Evolutionary conservation across 2,329 filamentous ascomycete genomes (phyloP).

Genomic region (Fusarium verrucosum): DNA sequence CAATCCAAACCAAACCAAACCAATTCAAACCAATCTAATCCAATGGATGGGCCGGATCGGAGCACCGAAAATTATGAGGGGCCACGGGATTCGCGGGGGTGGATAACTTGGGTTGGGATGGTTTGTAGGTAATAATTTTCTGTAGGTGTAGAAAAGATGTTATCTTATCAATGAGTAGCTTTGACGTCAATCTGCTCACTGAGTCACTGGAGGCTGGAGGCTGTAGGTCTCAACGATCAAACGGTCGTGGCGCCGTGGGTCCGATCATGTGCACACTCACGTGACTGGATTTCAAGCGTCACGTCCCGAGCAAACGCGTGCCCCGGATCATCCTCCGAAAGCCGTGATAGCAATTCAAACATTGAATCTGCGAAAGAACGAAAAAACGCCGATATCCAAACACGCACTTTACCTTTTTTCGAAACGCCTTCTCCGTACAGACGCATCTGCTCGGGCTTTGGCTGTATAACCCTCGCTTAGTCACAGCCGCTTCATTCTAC

Average conservation of each 20-base stretch:
- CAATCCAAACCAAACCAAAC: too few relatives aligned
- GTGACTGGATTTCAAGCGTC: slow-evolving; percentile 7
- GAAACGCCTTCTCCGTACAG: not conserved
- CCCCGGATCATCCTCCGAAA: slow-evolving; percentile 28
- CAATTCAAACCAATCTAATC: slow-evolving; percentile 8
- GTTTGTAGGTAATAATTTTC: too few relatives aligned
- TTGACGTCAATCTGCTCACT: slow-evolving; percentile 30
- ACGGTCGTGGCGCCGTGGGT: slow-evolving; percentile 8
- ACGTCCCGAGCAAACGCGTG: slow-evolving; percentile 25
- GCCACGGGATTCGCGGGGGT: slow-evolving; percentile 30
- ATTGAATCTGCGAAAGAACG: not conserved
- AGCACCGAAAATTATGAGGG: slow-evolving; percentile 41
- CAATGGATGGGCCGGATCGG: slow-evolving; percentile 38
- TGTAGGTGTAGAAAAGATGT: not conserved
- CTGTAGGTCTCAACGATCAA: not conserved
- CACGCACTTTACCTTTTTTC: not conserved
- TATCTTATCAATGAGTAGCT: slow-evolving; percentile 30
- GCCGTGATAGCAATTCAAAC: slow-evolving; percentile 14
- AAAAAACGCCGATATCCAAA: slow-evolving; percentile 19
- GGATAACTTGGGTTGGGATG: too few relatives aligned
- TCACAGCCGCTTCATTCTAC: not conserved
- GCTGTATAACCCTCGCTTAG: not conserved
- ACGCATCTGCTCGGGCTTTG: not conserved
- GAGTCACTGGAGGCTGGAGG: not conserved
- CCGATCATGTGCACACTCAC: slow-evolving; percentile 16